Evolutionary conservation across 768 basidiomycete species (phyloP).

Genomic region (Lactarius pseudohatsudake): DNA sequence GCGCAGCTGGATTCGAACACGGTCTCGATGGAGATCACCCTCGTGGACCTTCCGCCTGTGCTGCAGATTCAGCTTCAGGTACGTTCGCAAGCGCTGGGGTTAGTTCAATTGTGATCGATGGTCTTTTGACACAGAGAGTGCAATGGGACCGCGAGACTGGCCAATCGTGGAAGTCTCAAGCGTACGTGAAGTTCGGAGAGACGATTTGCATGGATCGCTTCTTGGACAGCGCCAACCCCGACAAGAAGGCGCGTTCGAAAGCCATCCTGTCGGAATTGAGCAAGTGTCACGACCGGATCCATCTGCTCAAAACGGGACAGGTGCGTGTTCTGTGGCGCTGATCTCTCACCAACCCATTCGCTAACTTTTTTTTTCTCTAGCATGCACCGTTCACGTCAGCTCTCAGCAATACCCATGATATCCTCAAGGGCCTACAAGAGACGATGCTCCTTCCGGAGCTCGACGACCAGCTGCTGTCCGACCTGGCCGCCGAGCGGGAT

Average conservation of each 20-base stretch:
- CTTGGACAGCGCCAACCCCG: slow-evolving; percentile 68
- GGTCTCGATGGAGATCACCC: slow-evolving; percentile 81
- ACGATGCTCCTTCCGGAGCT: slow-evolving; percentile 47
- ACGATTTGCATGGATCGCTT: slow-evolving; percentile 91
- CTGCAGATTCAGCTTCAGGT: slow-evolving; percentile 97
- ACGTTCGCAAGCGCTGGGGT: slow-evolving; percentile 27
- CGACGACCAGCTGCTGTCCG: slow-evolving; percentile 55
- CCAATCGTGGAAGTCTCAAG: slow-evolving; percentile 94
- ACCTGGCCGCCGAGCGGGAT: slow-evolving; percentile 54
- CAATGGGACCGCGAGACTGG: slow-evolving; percentile 93
- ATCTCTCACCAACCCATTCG: too few species aligned
- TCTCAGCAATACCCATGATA: slow-evolving; percentile 55
- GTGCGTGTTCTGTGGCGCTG: slow-evolving; percentile 45
- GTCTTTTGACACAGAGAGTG: slow-evolving; percentile 59
- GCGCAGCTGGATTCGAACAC: slow-evolving; percentile 87
- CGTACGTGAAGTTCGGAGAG: slow-evolving; percentile 88
- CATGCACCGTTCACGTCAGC: slow-evolving; percentile 58
- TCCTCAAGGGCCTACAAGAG: slow-evolving; percentile 53
- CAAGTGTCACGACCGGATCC: slow-evolving; percentile 63
- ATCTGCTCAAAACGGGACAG: slow-evolving; percentile 67
- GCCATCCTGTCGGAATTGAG: slow-evolving; percentile 66
- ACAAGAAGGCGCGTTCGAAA: slow-evolving; percentile 71
- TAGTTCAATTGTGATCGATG: background rate
- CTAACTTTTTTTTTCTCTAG: slow-evolving; percentile 38
- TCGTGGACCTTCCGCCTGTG: slow-evolving; percentile 85